A percentile compares a stretch with the other conserved stretches of the same genome.
These are phyloP conservation scores for Pseudogymnoascus verrucosus DNA, from an alignment of 2,329 filamentous ascomycete genomes.

Conservation along the genomic window DNA sequence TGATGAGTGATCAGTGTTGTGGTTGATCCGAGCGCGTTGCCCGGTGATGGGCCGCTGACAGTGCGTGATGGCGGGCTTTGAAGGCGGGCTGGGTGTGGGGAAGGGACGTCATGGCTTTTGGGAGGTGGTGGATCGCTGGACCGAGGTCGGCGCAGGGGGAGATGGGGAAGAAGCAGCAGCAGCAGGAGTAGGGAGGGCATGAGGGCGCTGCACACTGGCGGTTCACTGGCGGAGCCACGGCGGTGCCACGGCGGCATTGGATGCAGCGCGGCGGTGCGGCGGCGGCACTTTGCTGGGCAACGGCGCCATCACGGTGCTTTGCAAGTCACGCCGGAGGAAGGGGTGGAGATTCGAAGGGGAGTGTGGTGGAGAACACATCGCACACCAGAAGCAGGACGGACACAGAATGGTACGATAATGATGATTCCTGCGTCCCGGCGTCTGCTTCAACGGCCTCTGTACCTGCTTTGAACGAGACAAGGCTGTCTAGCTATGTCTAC, in stretches of 20 bases:
- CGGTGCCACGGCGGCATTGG: neutral
- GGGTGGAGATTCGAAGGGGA: neutral
- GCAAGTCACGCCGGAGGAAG: neutral
- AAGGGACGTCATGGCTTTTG: neutral
- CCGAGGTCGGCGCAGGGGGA: too few species aligned
- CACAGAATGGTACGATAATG: neutral
- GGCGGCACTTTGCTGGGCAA: neutral
- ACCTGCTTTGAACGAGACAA: neutral
- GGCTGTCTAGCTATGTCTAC: neutral
- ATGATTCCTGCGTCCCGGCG: neutral
- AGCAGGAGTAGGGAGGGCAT: neutral
- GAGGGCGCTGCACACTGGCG: too few species aligned
- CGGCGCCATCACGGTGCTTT: neutral
- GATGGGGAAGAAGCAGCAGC: neutral
- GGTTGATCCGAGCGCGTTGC: neutral
- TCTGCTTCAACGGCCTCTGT: neutral
- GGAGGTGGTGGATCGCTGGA: too few species aligned
- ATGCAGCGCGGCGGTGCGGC: neutral
- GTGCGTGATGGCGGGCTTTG: neutral
- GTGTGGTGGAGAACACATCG: neutral
- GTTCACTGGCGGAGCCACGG: too few species aligned
- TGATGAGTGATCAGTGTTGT: too few species aligned
- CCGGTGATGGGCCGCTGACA: neutral
- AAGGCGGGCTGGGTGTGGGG: neutral
- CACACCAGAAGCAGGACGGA: neutral